Base-by-base conservation (phyloP, 192 early-diverging fungal species). In the Linnemannia elongata region DNA sequence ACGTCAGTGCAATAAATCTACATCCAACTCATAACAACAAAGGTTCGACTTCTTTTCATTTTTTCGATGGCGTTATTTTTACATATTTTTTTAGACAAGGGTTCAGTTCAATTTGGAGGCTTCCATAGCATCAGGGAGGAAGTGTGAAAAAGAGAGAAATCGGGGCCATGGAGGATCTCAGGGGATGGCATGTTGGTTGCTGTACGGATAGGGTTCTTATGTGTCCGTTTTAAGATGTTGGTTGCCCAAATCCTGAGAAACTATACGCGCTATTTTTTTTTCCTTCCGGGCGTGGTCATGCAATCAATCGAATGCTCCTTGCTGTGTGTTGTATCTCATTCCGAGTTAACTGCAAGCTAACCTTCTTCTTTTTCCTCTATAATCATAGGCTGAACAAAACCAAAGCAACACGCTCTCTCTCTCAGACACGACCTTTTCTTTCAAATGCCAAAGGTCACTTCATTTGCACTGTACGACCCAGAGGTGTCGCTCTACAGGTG, bases 401-500 rank as follows among this genome's bases (percentile, higher is more conserved):
- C 18, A 73, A 27, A 73, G n/a, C 68, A 70, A 39, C 5, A 47
- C 36, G 38, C 38, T 22, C 8, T 0, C 33, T 0, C 33, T 39
- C 9, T 38, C 36, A 49, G 35, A 22, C 49, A 42, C 52, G 36
- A 47, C n/a, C 66, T 69, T 47, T 78, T 54, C 36, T 30, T 49
- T 69, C 24, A 15, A 47, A 85, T 85, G 83, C 83, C 83, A 12
- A 85, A 85, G 78, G 78, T 80, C 45, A 85, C 83, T 13, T 85
- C 83, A 45, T 85, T 85, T 54, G 78, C 83, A 33, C 66, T 85
- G 54, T 85, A 80, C 55, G 83, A 85, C 76, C 83, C 83, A 20
- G 83, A 85, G 57, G 83, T 85, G 42, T 85, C 83, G n/a, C 77
- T 91, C 20, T 98, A 98, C 90, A 97, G 96, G 83, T 92, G 96